phyloP scores from a whole-genome alignment of 1,284 basidiomycete species.

The Tylopilus orsonianus region DNA sequence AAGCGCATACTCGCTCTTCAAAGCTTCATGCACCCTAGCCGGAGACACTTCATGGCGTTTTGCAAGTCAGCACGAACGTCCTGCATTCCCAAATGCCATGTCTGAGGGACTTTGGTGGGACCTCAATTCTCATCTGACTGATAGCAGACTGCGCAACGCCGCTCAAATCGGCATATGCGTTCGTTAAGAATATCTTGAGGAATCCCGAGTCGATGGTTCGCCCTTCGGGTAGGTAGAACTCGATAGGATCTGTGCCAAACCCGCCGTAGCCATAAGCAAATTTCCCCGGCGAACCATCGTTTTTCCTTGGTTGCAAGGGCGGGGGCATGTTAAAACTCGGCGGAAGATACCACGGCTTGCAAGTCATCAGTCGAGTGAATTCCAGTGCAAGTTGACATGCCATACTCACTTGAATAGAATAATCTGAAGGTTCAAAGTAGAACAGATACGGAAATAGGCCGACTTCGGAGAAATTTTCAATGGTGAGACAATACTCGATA shows the following conservation, averaged over 20 bases:
- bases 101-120: background rate
- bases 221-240: conserved; percentile 1
- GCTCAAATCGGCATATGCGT: conserved; percentile 1
- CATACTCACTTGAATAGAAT: background rate
- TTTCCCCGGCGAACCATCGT: background rate
- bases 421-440: conserved; percentile 2
- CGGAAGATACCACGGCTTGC: conserved; percentile 1
- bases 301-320: background rate
- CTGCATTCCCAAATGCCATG: conserved; percentile 1
- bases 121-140: background rate
- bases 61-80: conserved; percentile 1
- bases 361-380: background rate
- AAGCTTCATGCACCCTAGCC: background rate
- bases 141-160: background rate
- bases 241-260: conserved; percentile 1
- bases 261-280: conserved; percentile 1
- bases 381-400: no score
- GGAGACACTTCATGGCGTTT: background rate
- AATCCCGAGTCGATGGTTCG: background rate
- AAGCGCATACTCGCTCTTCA: background rate
- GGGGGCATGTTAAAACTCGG: background rate
- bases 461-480: conserved; percentile 1
- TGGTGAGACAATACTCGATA: background rate
- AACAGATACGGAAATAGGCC: conserved; percentile 1
- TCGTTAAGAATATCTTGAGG: conserved; percentile 2